These are phyloP conservation scores for Picochlorum sp. DNA, from an alignment of 139 green algal species.

Conservation along the genomic window DNA sequence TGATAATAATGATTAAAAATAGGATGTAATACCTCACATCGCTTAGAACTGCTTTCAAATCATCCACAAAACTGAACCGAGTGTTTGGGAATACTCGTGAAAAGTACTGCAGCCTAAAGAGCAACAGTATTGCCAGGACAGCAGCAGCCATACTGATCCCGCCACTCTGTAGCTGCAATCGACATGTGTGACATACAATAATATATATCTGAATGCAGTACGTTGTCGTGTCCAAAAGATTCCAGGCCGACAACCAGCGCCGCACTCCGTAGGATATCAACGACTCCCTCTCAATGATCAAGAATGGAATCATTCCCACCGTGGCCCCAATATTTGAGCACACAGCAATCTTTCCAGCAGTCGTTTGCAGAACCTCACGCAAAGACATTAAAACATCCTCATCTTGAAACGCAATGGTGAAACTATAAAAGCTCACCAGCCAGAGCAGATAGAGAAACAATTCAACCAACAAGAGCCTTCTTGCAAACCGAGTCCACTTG, in stretches of 20 bases:
- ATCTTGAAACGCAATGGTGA: conserved; percentile 41
- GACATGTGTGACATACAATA: conserved; percentile 31
- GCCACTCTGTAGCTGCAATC: conserved; percentile 14
- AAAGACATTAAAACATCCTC: conserved; percentile 23
- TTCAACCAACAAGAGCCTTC: conserved; percentile 28
- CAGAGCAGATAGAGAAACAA: conserved; percentile 36
- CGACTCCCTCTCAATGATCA: conserved; percentile 32
- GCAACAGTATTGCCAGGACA: conserved; percentile 42
- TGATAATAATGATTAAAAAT: conserved; percentile 37
- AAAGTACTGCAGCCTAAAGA: conserved; percentile 38
- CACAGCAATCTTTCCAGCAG: conserved; percentile 21
- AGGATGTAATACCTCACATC: conserved; percentile 26
- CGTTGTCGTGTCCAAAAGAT: conserved; percentile 34
- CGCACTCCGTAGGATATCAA: conserved; percentile 27
- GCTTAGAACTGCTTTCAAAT: conserved; percentile 13
- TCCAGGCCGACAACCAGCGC: conserved; percentile 41
- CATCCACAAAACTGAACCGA: conserved; percentile 37
- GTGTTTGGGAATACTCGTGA: conserved; percentile 32
- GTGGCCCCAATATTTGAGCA: conserved; percentile 23
- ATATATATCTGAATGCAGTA: conserved; percentile 43
- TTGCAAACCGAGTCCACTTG: conserved; percentile 41
- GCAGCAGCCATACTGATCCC: conserved; percentile 29
- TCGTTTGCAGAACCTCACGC: conserved; percentile 28
- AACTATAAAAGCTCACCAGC: conserved; percentile 40
- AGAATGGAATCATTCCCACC: conserved; percentile 41